Conservation (phyloP, 257 asterid species). For the Leonotis leonurus region DNA sequence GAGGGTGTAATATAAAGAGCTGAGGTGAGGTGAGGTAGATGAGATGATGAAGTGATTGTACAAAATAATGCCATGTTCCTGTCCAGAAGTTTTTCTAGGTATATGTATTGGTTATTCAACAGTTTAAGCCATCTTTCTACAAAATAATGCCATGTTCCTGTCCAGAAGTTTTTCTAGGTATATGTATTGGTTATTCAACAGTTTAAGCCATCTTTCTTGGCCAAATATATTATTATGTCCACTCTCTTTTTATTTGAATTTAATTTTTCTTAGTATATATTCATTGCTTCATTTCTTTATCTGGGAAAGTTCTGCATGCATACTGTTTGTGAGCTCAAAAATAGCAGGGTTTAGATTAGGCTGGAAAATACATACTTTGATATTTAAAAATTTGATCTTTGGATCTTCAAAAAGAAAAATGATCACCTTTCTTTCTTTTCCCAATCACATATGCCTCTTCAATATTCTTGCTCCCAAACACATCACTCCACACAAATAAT, state of each 20-base stretch:
- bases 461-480: not conserved
- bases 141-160: too few species aligned
- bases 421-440: not conserved
- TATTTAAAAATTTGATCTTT: not conserved
- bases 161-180: constrained; percentile 22
- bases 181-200: constrained; percentile 19
- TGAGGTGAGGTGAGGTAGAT: constrained; percentile 23
- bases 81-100: constrained; percentile 18
- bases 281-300: not conserved
- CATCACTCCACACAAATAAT: not conserved
- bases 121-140: constrained; percentile 17
- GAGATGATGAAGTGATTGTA: constrained; percentile 28
- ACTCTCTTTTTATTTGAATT: not conserved
- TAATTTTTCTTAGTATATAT: not conserved
- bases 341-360: too few species aligned
- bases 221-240: constrained; percentile 14
- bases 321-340: not conserved
- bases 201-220: constrained; percentile 22
- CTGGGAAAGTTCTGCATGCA: not conserved
- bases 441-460: not conserved
- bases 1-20: constrained; percentile 28
- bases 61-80: constrained; percentile 30
- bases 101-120: constrained; percentile 17
- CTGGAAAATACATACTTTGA: too few species aligned
- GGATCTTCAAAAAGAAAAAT: not conserved